Conservation (phyloP, 2,329 filamentous ascomycete species). For the Neoarthrinium moseri region DNA sequence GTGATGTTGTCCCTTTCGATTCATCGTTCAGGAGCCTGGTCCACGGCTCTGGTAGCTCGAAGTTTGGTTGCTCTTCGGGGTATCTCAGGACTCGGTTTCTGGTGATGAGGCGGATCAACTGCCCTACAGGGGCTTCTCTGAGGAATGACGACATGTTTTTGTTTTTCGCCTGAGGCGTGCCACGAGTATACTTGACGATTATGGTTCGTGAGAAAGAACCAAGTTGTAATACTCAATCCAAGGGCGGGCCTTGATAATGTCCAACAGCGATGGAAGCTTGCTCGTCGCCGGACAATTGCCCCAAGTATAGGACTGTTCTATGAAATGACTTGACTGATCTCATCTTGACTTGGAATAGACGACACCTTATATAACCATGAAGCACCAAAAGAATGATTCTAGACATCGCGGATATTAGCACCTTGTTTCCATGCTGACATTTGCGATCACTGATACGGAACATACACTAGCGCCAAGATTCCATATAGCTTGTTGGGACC, state of each 20-base stretch:
- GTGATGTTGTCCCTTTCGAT: background rate
- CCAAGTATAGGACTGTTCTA: too few species aligned
- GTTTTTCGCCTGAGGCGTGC: background rate
- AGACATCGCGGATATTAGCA: background rate
- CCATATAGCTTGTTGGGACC: background rate
- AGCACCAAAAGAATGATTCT: too few species aligned
- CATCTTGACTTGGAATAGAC: too few species aligned
- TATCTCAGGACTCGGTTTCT: constrained; percentile 22
- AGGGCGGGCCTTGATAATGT: too few species aligned
- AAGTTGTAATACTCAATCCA: too few species aligned
- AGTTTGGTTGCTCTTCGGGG: constrained; percentile 19
- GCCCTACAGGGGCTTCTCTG: constrained; percentile 25
- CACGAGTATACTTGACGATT: background rate
- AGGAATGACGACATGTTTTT: constrained; percentile 16
- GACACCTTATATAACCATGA: constrained; percentile 2
- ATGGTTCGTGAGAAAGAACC: too few species aligned
- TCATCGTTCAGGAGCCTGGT: constrained; percentile 11
- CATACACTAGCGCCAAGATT: too few species aligned
- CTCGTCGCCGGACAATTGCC: too few species aligned
- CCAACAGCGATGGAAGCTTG: too few species aligned
- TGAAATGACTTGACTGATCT: too few species aligned
- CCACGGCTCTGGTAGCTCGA: constrained; percentile 20
- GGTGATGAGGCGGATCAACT: constrained; percentile 26
- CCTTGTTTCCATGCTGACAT: background rate
- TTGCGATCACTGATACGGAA: too few species aligned